Percentiles rank a stretch among this genome's conserved stretches.
phyloP scores from a whole-genome alignment of 2,329 filamentous ascomycete genomes.

The Calonectria hongkongensis region DNA sequence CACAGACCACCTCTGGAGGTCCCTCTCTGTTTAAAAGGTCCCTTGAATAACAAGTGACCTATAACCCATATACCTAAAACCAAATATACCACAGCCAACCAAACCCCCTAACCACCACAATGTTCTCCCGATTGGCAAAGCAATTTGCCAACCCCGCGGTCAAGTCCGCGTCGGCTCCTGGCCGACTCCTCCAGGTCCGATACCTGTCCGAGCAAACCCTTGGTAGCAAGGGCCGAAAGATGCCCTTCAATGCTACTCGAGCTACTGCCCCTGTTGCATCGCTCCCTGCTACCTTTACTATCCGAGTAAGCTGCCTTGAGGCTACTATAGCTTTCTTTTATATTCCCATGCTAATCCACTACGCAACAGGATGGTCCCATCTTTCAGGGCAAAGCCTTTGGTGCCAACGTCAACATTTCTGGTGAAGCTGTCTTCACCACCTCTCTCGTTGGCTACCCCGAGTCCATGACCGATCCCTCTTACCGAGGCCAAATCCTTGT shows the following conservation, averaged over 20 bases:
- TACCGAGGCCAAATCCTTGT: slow-evolving; percentile 97
- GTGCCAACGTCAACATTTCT: slow-evolving; percentile 96
- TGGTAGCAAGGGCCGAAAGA: slow-evolving; percentile 81
- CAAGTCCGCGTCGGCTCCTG: slow-evolving; percentile 64
- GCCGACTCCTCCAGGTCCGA: slow-evolving; percentile 63
- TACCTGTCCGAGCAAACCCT: slow-evolving; percentile 63
- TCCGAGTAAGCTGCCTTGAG: slow-evolving; percentile 77
- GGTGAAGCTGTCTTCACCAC: slow-evolving; percentile 99
- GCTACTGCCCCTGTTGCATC: slow-evolving; percentile 78
- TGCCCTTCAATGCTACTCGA: slow-evolving; percentile 74
- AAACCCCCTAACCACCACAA: slow-evolving; percentile 58
- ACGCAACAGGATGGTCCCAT: slow-evolving; percentile 86
- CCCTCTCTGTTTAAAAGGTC: slow-evolving; percentile 57
- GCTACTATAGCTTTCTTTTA: not conserved
- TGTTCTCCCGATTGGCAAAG: slow-evolving; percentile 76
- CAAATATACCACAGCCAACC: not conserved
- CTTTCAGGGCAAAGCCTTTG: slow-evolving; percentile 97
- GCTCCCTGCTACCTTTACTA: slow-evolving; percentile 88
- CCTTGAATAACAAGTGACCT: slow-evolving; percentile 43
- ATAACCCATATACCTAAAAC: slow-evolving; percentile 24
- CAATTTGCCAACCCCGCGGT: slow-evolving; percentile 72
- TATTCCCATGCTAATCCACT: slow-evolving; percentile 36
- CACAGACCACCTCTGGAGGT: slow-evolving; percentile 66
- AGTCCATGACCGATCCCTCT: slow-evolving; percentile 92
- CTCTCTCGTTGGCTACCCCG: slow-evolving; percentile 96